These are phyloP conservation scores for Silene coronaria DNA, from an alignment of 179 eudicot species.

Conservation along the genomic window DNA sequence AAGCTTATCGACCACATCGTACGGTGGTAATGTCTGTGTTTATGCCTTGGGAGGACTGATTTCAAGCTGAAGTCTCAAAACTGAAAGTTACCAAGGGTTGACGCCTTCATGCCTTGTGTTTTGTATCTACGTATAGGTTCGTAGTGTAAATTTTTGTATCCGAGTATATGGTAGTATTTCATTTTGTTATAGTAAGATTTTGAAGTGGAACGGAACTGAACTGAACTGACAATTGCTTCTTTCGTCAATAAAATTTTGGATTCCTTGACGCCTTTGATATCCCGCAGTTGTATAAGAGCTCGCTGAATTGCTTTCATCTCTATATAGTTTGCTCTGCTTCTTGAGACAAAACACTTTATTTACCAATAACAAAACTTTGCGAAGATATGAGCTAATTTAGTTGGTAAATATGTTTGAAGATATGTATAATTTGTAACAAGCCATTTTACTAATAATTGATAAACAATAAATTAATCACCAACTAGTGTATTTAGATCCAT, in stretches of 20 bases:
- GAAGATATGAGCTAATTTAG: no score
- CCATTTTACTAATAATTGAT: no score
- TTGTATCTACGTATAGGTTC: conserved; percentile 23
- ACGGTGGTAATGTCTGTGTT: not conserved
- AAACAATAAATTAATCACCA: no score
- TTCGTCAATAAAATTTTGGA: conserved; percentile 19
- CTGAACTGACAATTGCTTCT: conserved; percentile 11
- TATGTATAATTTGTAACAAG: no score
- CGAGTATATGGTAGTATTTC: conserved; percentile 19
- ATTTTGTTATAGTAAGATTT: conserved; percentile 19
- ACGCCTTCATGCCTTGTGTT: conserved; percentile 4
- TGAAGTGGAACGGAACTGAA: conserved; percentile 4
- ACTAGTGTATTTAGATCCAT: no score
- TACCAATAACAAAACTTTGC: no score
- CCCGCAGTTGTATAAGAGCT: not conserved
- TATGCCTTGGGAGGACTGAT: not conserved
- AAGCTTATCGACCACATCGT: not conserved
- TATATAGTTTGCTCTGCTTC: not conserved
- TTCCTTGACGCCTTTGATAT: not conserved
- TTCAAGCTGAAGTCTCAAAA: not conserved
- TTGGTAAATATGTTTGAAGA: no score
- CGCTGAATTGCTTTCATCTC: not conserved
- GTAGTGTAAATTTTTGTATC: conserved; percentile 18
- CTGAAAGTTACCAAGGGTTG: not conserved
- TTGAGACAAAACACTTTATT: no score